Conservation (phyloP, 805 yeast genomes). For the Hemisphaericaspora nanyangensis region DNA sequence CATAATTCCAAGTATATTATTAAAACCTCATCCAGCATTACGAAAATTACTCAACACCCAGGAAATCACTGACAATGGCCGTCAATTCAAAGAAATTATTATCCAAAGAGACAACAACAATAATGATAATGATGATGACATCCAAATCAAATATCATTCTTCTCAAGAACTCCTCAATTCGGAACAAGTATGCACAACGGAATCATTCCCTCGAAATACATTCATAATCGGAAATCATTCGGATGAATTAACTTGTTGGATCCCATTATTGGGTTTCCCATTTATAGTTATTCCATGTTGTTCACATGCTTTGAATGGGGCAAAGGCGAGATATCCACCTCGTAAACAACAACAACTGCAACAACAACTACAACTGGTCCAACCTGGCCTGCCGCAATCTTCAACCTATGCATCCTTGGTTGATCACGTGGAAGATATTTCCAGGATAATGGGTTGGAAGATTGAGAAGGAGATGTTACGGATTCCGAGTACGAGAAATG, state of each 20-base stretch:
- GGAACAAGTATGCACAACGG: slow-evolving; percentile 49
- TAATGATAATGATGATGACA: too few species aligned
- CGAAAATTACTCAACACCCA: slow-evolving; percentile 52
- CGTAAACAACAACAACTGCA: too few species aligned
- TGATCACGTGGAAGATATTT: slow-evolving; percentile 73
- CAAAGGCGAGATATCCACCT: slow-evolving; percentile 60
- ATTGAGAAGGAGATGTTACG: slow-evolving; percentile 83
- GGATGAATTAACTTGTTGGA: slow-evolving; percentile 94
- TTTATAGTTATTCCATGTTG: slow-evolving; percentile 95
- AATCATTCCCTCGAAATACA: slow-evolving; percentile 65
- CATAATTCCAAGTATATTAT: slow-evolving; percentile 70
- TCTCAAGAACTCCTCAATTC: slow-evolving; percentile 51
- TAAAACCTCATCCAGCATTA: slow-evolving; percentile 67
- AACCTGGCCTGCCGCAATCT: slow-evolving; percentile 1
- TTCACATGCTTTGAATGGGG: slow-evolving; percentile 82
- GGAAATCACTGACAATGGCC: slow-evolving; percentile 55
- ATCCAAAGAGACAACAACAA: too few species aligned
- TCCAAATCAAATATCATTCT: slow-evolving; percentile 50
- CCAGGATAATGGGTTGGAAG: slow-evolving; percentile 74
- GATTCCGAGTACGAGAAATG: slow-evolving; percentile 91
- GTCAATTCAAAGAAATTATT: slow-evolving; percentile 18
- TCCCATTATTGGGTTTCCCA: slow-evolving; percentile 82
- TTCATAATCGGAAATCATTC: slow-evolving; percentile 93
- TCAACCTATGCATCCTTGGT: slow-evolving; percentile 85
- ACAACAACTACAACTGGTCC: too few species aligned